Percentiles rank a stretch among this genome's conserved stretches.
Conservation (phyloP, 2,329 filamentous ascomycete genomes). For the Aspergillus carbonarius region DNA sequence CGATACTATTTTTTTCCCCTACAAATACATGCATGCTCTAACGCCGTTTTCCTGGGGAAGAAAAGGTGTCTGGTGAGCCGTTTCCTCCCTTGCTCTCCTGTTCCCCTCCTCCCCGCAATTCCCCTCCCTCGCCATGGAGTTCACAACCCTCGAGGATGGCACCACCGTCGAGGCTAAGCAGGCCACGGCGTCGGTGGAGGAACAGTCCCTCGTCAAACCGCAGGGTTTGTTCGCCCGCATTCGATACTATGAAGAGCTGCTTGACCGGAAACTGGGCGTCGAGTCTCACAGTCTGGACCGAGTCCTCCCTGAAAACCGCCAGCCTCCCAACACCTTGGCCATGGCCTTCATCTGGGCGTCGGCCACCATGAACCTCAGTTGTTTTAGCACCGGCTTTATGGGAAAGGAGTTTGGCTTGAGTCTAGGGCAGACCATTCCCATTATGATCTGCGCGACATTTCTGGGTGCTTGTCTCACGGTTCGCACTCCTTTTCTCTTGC, state of each 20-base stretch:
- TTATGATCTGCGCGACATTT: constrained; percentile 50
- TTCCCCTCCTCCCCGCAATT: background rate
- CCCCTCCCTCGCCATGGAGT: constrained; percentile 5
- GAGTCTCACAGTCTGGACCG: constrained; percentile 51
- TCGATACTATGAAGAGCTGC: constrained; percentile 43
- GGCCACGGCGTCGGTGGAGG: constrained; percentile 14
- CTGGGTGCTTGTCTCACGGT: constrained; percentile 40
- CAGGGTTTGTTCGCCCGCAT: constrained; percentile 22
- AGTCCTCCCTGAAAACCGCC: constrained; percentile 38
- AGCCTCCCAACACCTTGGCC: constrained; percentile 41
- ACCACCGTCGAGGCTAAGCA: constrained; percentile 18
- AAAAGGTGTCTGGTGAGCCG: background rate
- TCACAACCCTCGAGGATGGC: constrained; percentile 7
- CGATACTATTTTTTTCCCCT: background rate
- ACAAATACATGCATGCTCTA: background rate
- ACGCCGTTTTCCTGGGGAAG: constrained; percentile 1
- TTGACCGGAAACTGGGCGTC: constrained; percentile 51
- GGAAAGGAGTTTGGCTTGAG: constrained; percentile 52
- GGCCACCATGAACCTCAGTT: constrained; percentile 53
- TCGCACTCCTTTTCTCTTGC: constrained; percentile 5
- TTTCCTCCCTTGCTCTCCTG: background rate
- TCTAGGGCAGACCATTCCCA: constrained; percentile 45
- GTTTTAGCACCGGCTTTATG: constrained; percentile 54
- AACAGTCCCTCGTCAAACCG: constrained; percentile 12
- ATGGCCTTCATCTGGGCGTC: constrained; percentile 57